A percentile compares a stretch with the other conserved stretches of the same genome.
Evolutionary conservation across 345 rosid genomes (phyloP).

Genomic region (Combretum micranthum): DNA sequence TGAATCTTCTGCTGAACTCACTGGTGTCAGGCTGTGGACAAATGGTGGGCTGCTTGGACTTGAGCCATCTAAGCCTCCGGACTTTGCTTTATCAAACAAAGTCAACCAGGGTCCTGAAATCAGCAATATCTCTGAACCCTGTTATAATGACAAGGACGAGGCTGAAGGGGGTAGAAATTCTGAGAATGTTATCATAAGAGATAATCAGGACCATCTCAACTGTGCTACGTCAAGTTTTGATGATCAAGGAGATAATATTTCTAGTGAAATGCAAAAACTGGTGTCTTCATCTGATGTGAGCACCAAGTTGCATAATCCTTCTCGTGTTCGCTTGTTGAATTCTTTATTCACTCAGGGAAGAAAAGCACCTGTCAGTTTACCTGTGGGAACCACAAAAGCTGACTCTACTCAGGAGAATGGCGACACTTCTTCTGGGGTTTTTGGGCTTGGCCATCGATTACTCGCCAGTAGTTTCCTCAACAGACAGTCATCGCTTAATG

Average conservation of each 20-base stretch:
- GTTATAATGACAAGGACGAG: constrained; percentile 14
- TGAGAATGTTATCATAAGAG: constrained; percentile 10
- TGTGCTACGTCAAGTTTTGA: constrained; percentile 3
- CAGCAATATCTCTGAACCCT: constrained; percentile 16
- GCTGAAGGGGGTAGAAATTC: constrained; percentile 10
- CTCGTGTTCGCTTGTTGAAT: constrained; percentile 9
- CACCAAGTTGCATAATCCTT: too few relatives aligned
- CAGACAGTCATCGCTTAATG: constrained; percentile 32
- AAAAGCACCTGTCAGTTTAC: constrained; percentile 11
- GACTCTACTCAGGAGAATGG: constrained; percentile 23
- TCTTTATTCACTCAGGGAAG: constrained; percentile 12
- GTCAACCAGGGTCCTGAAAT: constrained; percentile 17
- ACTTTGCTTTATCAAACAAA: constrained; percentile 40
- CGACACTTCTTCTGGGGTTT: constrained; percentile 31
- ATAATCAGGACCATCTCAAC: neutral
- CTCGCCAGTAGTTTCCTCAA: constrained; percentile 41
- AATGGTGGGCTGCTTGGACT: constrained; percentile 79
- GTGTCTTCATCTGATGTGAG: constrained; percentile 5
- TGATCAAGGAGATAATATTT: neutral
- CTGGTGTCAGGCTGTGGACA: constrained; percentile 59
- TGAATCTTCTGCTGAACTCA: constrained; percentile 15
- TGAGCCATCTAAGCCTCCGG: constrained; percentile 78
- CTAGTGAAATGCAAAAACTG: neutral
- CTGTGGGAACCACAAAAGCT: constrained; percentile 15
- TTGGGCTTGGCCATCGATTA: constrained; percentile 52